A percentile compares a stretch with the other conserved stretches of the same genome.
phyloP scores from a whole-genome alignment of 495 filamentous ascomycete genomes.

The Podospora sp. region DNA sequence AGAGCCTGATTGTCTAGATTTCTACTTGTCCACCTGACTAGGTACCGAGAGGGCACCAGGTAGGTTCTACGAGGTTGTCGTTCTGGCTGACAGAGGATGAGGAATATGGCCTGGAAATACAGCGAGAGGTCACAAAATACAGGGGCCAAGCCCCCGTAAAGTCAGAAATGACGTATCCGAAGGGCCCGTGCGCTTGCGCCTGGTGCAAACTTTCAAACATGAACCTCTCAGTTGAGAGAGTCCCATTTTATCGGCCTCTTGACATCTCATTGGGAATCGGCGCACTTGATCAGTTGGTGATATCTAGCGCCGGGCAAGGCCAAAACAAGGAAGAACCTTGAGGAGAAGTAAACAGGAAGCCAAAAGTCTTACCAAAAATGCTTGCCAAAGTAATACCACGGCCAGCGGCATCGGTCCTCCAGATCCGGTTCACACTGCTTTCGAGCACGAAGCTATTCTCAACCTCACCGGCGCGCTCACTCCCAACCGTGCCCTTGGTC shows the following conservation, averaged over 20 bases:
- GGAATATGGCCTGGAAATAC: too few relatives aligned
- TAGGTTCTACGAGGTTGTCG: too few relatives aligned
- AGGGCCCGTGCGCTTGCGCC: conserved; percentile 1
- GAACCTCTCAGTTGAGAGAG: too few relatives aligned
- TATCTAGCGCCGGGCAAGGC: not conserved
- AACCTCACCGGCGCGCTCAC: conserved; percentile 1
- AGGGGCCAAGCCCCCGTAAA: too few relatives aligned
- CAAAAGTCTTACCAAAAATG: not conserved
- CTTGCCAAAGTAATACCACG: not conserved
- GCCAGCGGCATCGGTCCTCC: not conserved
- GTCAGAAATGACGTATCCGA: not conserved
- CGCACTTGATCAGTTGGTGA: not conserved
- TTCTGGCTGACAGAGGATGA: too few relatives aligned
- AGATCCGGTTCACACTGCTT: not conserved
- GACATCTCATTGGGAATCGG: not conserved
- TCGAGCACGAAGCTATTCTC: conserved; percentile 13
- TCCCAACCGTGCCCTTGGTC: conserved; percentile 49
- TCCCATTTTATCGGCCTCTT: not conserved
- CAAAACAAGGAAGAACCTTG: not conserved
- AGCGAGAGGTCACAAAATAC: too few relatives aligned
- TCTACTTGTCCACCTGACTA: not conserved
- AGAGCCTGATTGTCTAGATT: conserved; percentile 40
- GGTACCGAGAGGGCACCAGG: too few relatives aligned
- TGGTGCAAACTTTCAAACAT: not conserved
- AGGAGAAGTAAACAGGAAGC: not conserved